Percentiles rank a stretch among this genome's conserved stretches.
Conservation (phyloP, 1,284 basidiomycete species). For the Trichosporon sp. region DNA sequence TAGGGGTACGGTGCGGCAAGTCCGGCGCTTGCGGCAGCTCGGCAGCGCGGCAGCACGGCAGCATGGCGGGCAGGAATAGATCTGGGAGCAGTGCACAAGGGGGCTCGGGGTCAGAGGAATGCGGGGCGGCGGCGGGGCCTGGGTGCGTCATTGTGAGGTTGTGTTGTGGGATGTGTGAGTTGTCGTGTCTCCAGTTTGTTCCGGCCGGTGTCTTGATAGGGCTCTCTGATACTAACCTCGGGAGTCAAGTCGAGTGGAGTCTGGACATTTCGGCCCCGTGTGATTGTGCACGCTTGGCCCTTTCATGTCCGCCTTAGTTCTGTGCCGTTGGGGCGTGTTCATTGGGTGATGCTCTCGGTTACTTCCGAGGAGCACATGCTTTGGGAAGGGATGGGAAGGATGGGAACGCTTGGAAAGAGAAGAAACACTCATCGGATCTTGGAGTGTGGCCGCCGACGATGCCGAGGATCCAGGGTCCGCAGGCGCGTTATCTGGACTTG, state of each 20-base stretch:
- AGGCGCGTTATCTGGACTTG: neutral
- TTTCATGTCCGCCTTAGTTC: neutral
- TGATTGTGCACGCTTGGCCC: neutral
- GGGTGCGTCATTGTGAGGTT: neutral
- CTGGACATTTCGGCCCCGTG: conserved; percentile 1
- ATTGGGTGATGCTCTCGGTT: neutral
- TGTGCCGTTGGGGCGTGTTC: neutral
- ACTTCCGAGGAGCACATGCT: conserved; percentile 1
- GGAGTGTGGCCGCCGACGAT: neutral
- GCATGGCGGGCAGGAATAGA: neutral
- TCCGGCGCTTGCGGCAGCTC: neutral
- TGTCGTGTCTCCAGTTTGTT: neutral
- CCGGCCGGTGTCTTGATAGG: conserved; percentile 19
- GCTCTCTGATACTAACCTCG: neutral
- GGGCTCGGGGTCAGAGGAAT: neutral
- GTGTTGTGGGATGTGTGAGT: too few relatives aligned
- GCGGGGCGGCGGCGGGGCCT: neutral
- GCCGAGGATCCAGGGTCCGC: neutral
- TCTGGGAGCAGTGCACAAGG: neutral
- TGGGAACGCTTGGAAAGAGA: neutral
- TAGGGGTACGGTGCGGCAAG: neutral
- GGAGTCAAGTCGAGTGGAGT: neutral
- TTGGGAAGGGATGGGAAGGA: neutral
- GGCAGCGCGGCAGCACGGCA: too few relatives aligned
- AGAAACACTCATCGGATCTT: neutral